A percentile compares a stretch with the other conserved stretches of the same genome.
These are phyloP conservation scores for Tetragonia tetragonoides DNA, from an alignment of 148 eudicot species.

Conservation along the genomic window DNA sequence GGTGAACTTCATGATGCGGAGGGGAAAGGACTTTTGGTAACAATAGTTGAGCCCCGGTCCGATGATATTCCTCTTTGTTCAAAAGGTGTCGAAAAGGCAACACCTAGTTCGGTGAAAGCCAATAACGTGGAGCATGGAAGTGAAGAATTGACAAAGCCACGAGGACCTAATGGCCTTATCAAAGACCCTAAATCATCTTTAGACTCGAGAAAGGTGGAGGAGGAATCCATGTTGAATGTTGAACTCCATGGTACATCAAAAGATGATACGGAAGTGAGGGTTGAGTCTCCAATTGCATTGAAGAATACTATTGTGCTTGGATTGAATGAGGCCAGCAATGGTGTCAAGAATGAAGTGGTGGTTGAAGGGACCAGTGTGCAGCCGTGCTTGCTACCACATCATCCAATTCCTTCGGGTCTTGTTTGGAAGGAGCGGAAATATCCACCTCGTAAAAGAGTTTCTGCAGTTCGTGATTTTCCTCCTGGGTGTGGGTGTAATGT, in stretches of 20 bases:
- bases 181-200: background rate
- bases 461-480: conserved; percentile 68
- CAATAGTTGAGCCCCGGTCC: conserved; percentile 18
- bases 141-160: conserved; percentile 9
- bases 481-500: conserved; percentile 59
- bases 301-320: conserved; percentile 4
- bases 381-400: conserved; percentile 14
- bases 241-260: background rate
- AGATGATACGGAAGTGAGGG: background rate
- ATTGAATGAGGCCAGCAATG: conserved; percentile 12
- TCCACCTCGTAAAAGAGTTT: conserved; percentile 51
- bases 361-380: conserved; percentile 20
- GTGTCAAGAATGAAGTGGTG: conserved; percentile 6
- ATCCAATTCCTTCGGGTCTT: conserved; percentile 16
- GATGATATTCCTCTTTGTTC: conserved; percentile 13
- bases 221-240: conserved; percentile 10
- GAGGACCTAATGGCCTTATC: background rate
- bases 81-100: background rate
- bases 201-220: conserved; percentile 8
- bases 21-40: conserved; percentile 22
- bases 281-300: background rate
- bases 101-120: background rate
- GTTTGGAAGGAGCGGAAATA: conserved; percentile 24
- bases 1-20: conserved; percentile 19
- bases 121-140: conserved; percentile 2